Evolutionary conservation across 2,329 filamentous ascomycete genomes (phyloP).

Genomic region (Pseudogymnoascus sp.): DNA sequence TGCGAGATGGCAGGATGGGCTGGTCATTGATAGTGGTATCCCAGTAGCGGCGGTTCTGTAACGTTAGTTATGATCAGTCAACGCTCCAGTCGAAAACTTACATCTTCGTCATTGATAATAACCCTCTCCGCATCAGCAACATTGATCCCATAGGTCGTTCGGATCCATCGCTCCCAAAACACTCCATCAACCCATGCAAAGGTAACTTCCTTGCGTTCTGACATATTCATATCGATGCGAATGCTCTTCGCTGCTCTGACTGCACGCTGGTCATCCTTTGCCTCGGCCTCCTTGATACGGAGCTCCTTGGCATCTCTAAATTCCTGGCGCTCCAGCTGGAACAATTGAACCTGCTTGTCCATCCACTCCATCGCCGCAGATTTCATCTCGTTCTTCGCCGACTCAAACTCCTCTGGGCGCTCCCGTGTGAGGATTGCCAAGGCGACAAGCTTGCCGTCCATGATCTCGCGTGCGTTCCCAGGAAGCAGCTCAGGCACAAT

Average conservation of each 20-base stretch:
- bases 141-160: constrained; percentile 89
- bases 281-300: constrained; percentile 91
- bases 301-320: constrained; percentile 90
- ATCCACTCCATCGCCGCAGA: constrained; percentile 96
- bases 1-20: constrained; percentile 75
- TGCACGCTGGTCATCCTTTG: constrained; percentile 82
- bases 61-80: constrained; percentile 29
- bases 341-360: constrained; percentile 86
- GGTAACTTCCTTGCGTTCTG: constrained; percentile 77
- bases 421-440: constrained; percentile 79
- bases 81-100: no score
- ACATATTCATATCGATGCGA: constrained; percentile 80
- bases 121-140: constrained; percentile 80
- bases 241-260: constrained; percentile 83
- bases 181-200: constrained; percentile 97
- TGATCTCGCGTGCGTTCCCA: constrained; percentile 85
- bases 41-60: constrained; percentile 87
- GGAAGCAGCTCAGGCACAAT: constrained; percentile 91
- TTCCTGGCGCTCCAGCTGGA: constrained; percentile 89
- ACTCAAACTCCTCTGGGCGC: constrained; percentile 68
- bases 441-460: constrained; percentile 92
- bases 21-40: constrained; percentile 84
- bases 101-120: constrained; percentile 94
- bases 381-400: constrained; percentile 83
- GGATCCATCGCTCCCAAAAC: constrained; percentile 96